These are phyloP conservation scores for Ceratopteris richardii DNA, from an alignment of 75 land plant species.

Conservation along the genomic window DNA sequence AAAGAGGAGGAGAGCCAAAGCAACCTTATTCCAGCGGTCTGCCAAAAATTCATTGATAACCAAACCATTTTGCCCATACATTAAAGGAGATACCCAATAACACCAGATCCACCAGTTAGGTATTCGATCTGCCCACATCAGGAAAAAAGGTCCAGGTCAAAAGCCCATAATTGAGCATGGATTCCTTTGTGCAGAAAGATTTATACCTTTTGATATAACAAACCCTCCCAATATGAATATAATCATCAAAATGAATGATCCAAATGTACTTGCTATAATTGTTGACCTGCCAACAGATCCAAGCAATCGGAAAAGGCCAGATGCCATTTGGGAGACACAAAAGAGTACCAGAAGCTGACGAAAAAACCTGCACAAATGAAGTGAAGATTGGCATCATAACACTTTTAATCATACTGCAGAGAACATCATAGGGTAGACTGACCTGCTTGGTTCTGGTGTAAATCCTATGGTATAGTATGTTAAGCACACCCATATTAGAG, in stretches of 20 bases:
- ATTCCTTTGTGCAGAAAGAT: neutral
- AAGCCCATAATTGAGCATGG: neutral
- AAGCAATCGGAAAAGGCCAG: slow-evolving; percentile 25
- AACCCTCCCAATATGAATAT: slow-evolving; percentile 38
- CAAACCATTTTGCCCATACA: slow-evolving; percentile 55
- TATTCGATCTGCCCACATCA: slow-evolving; percentile 49
- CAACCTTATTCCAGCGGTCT: slow-evolving; percentile 52
- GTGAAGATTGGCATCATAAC: neutral
- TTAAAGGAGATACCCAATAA: slow-evolving; percentile 76
- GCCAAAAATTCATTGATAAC: slow-evolving; percentile 66
- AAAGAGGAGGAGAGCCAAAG: too few relatives aligned
- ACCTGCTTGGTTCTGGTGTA: slow-evolving; percentile 47
- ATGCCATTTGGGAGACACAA: slow-evolving; percentile 30
- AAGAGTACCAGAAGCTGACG: slow-evolving; percentile 25
- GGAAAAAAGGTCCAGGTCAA: neutral
- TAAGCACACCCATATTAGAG: slow-evolving; percentile 20
- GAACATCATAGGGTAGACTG: neutral
- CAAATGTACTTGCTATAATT: slow-evolving; percentile 30
- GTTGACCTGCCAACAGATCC: slow-evolving; percentile 28
- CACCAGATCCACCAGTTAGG: slow-evolving; percentile 87
- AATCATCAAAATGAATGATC: slow-evolving; percentile 24
- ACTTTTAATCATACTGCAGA: neutral
- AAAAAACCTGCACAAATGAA: slow-evolving; percentile 41
- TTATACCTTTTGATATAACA: slow-evolving; percentile 24
- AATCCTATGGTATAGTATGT: slow-evolving; percentile 56